Conservation (phyloP, 306 rosid genomes). For the Ochetophila trinervis region DNA sequence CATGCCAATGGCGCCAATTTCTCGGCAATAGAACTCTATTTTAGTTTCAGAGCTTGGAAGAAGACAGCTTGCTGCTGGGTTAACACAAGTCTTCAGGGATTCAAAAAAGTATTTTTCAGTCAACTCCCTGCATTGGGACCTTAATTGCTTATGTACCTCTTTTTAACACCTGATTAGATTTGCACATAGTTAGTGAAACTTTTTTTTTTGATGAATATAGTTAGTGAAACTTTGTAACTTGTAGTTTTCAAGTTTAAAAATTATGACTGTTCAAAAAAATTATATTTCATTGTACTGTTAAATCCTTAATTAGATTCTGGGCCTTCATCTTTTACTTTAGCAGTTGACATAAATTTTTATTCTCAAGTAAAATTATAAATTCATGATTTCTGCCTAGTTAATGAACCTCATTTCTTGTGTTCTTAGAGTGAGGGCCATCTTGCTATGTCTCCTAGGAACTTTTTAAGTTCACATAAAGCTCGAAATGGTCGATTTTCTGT, state of each 20-base stretch:
- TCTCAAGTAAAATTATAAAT: too few relatives aligned
- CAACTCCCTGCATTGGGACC: conserved; percentile 17
- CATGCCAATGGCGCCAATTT: conserved; percentile 78
- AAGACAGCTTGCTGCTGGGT: conserved; percentile 16
- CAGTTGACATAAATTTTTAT: too few relatives aligned
- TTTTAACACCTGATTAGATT: conserved; percentile 40
- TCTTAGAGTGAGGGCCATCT: too few relatives aligned
- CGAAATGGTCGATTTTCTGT: too few relatives aligned
- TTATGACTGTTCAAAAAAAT: conserved; percentile 31
- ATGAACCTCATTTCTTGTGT: too few relatives aligned
- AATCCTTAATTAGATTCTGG: conserved; percentile 24
- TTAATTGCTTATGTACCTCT: conserved; percentile 35
- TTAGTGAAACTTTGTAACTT: conserved; percentile 45
- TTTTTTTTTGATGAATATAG: too few relatives aligned
- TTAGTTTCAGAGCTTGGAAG: conserved; percentile 20
- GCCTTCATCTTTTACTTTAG: conserved; percentile 8
- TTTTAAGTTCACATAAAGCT: too few relatives aligned
- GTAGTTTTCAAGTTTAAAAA: conserved; percentile 22
- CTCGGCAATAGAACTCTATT: conserved; percentile 54
- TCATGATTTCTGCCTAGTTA: too few relatives aligned
- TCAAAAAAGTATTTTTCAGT: not conserved
- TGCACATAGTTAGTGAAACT: conserved; percentile 62
- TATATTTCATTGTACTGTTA: conserved; percentile 19
- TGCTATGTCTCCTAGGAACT: too few relatives aligned
- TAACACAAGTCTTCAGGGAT: not conserved